Conservation (phyloP, 2,329 filamentous ascomycete genomes). For the Paracorniculantispora psalliotae region DNA sequence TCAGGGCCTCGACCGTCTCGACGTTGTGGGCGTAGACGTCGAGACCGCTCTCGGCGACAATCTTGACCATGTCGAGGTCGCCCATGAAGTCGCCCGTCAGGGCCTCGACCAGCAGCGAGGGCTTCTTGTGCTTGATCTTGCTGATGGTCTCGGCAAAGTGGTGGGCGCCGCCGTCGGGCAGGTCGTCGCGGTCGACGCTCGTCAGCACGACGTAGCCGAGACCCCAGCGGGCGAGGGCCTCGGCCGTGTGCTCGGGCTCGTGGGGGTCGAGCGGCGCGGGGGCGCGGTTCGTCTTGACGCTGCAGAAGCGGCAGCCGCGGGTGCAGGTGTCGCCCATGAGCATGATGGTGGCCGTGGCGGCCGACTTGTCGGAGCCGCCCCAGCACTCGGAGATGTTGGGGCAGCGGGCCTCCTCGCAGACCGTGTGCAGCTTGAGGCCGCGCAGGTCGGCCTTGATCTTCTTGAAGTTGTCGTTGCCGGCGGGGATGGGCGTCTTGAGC, state of each 20-base stretch:
- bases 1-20: slow-evolving; percentile 88
- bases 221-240: slow-evolving; percentile 88
- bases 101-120: slow-evolving; percentile 73
- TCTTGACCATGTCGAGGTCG: slow-evolving; percentile 76
- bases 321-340: slow-evolving; percentile 99
- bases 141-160: slow-evolving; percentile 94
- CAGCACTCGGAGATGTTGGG: slow-evolving; percentile 98
- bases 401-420: slow-evolving; percentile 95
- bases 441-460: slow-evolving; percentile 91
- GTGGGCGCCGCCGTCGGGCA: slow-evolving; percentile 78
- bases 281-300: slow-evolving; percentile 79
- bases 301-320: slow-evolving; percentile 92
- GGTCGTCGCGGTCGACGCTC: slow-evolving; percentile 87
- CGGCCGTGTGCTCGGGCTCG: slow-evolving; percentile 94
- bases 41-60: slow-evolving; percentile 81
- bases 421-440: slow-evolving; percentile 85
- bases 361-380: slow-evolving; percentile 83
- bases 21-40: slow-evolving; percentile 98
- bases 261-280: slow-evolving; percentile 83
- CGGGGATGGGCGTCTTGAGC: slow-evolving; percentile 94
- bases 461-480: slow-evolving; percentile 76
- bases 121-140: slow-evolving; percentile 82
- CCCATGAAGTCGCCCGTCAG: slow-evolving; percentile 85
- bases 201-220: slow-evolving; percentile 95
- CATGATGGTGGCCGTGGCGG: slow-evolving; percentile 98